Base-by-base conservation (phyloP, 1,284 basidiomycete genomes). In the Waitea zeae region DNA sequence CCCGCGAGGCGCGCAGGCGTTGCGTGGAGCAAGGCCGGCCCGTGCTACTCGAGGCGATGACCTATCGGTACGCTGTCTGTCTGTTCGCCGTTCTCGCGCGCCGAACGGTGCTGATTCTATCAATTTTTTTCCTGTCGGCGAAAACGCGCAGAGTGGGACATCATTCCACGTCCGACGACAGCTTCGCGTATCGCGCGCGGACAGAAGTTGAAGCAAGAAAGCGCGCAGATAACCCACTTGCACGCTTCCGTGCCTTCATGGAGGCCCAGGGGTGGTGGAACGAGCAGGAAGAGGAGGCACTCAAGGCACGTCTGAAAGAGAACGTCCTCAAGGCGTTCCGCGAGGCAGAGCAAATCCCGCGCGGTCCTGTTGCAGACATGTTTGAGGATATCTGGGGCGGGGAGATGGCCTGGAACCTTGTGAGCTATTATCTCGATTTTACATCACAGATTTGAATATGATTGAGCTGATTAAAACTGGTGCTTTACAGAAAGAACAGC, bases 131-230 rank as follows among this genome's bases (percentile, higher is more conserved):
- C 24, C 33, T 29, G 13, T n/a, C 22, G 33, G 11, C 37, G 17
- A n/a, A n/a, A n/a, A n/a, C n/a, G n/a, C 37, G 29, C 42, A 78
- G 74, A 15, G 78, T 95, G 3, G 83, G 89, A n/a, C 89, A 95
- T 51, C 89, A 95, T 52, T 89, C 84, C 12, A 95, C 89, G 0
- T 90, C 86, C 9, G 90, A 95, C 50, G 89, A 95, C 53, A 90
- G 86, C 12, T 87, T 82, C 46, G 87, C 87, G 17, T 95, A 95
- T 54, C 72, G 87, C 26, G 66, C 81, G 1, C 67, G 79, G 7
- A 70, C 81, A 39, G 88, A 89, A 49, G 88, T 92, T 15, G 80
- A 89, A 51, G 77, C 87, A 47, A 69, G 79, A 49, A 84, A 81
- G 51, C 73, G 79, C 26, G 72, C 88, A 35, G 88, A 93, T 46